phyloP scores from a whole-genome alignment of 371 early-diverging fungal genomes.

The Dinochytrium kinnereticum region DNA sequence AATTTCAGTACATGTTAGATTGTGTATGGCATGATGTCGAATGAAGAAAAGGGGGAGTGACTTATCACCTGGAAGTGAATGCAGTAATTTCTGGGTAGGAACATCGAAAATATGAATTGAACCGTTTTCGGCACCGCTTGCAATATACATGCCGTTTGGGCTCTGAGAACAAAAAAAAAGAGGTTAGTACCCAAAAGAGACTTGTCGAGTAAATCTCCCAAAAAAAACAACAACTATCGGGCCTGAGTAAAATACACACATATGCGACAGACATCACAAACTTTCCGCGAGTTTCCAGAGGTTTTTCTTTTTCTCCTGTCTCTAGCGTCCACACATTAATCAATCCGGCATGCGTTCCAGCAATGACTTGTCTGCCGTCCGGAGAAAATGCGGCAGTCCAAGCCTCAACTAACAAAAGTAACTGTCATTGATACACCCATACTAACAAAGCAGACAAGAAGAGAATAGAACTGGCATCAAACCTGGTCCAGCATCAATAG shows the following conservation, averaged over 20 bases:
- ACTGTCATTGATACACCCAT: neutral
- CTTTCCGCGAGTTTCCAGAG: slow-evolving; percentile 72
- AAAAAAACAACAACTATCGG: neutral
- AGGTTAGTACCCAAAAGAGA: neutral
- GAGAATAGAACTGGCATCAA: neutral
- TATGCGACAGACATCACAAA: slow-evolving; percentile 79
- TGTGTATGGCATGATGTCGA: neutral
- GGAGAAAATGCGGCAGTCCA: slow-evolving; percentile 79
- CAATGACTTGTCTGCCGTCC: slow-evolving; percentile 71
- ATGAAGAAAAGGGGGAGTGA: neutral
- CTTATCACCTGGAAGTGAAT: slow-evolving; percentile 69
- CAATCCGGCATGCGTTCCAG: slow-evolving; percentile 77
- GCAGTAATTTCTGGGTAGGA: slow-evolving; percentile 69
- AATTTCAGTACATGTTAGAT: neutral
- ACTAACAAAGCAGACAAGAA: neutral
- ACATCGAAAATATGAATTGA: slow-evolving; percentile 75
- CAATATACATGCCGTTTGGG: slow-evolving; percentile 77
- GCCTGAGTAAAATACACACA: slow-evolving; percentile 48
- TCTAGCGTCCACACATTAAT: slow-evolving; percentile 72
- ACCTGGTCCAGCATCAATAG: slow-evolving; percentile 72
- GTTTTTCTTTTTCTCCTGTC: slow-evolving; percentile 63
- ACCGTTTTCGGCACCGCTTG: slow-evolving; percentile 80
- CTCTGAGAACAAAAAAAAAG: slow-evolving; percentile 56
- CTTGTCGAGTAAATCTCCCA: neutral
- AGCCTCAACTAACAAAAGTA: slow-evolving; percentile 61